A percentile compares a stretch with the other conserved stretches of the same genome.
Conservation (phyloP, 352 stramenopile genomes). For the Phytophthora pseudosyringae region DNA sequence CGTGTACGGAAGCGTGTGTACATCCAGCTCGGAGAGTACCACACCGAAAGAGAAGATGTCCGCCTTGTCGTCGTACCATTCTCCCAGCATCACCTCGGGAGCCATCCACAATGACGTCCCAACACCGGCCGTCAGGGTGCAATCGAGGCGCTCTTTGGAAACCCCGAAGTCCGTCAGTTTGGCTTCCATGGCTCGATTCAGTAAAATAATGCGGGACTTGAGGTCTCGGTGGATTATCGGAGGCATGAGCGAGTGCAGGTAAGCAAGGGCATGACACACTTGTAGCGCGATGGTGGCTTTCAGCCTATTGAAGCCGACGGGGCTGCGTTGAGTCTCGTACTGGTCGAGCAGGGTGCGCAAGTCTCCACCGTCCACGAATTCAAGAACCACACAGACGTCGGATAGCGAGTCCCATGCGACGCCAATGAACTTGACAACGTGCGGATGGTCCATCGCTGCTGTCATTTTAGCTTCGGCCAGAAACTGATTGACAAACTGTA, state of each 20-base stretch:
- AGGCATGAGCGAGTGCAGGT: slow-evolving; percentile 28
- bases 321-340: slow-evolving; percentile 10
- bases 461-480: slow-evolving; percentile 49
- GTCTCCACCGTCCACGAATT: slow-evolving; percentile 58
- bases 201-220: slow-evolving; percentile 64
- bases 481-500: slow-evolving; percentile 28
- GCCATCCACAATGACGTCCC: slow-evolving; percentile 32
- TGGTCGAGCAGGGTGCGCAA: slow-evolving; percentile 40
- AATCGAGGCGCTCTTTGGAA: slow-evolving; percentile 16
- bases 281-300: slow-evolving; percentile 38
- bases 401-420: slow-evolving; percentile 45
- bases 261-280: slow-evolving; percentile 37
- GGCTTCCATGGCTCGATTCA: slow-evolving; percentile 25
- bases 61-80: slow-evolving; percentile 34
- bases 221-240: slow-evolving; percentile 57
- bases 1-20: slow-evolving; percentile 27
- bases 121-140: slow-evolving; percentile 28
- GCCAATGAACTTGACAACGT: slow-evolving; percentile 50
- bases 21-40: slow-evolving; percentile 35
- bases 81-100: slow-evolving; percentile 24
- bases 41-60: slow-evolving; percentile 45
- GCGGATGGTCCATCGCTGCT: slow-evolving; percentile 36
- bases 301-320: slow-evolving; percentile 17
- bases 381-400: slow-evolving; percentile 49
- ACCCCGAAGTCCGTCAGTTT: slow-evolving; percentile 44